Evolutionary conservation across 495 filamentous ascomycete genomes (phyloP).

Genomic region (Neurospora discreta): DNA sequence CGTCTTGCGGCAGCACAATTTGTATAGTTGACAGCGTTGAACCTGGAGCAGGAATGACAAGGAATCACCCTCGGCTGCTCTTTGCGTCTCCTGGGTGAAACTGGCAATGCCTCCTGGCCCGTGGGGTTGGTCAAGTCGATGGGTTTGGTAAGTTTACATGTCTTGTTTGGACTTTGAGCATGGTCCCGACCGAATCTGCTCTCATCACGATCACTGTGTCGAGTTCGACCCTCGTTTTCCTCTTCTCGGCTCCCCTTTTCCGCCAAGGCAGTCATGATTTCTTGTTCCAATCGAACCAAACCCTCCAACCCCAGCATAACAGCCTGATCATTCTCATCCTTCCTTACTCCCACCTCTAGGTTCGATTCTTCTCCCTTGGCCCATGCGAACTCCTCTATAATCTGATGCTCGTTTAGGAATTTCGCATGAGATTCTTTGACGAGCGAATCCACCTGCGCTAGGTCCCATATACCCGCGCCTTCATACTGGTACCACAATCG

Average conservation of each 20-base stretch:
- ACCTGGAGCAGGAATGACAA: neutral
- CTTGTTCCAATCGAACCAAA: neutral
- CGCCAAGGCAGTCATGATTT: neutral
- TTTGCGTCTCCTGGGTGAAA: neutral
- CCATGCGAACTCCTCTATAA: neutral
- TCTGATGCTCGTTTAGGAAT: neutral
- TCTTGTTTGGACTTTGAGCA: neutral
- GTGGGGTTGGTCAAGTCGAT: neutral
- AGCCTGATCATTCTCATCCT: neutral
- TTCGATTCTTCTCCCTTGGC: neutral
- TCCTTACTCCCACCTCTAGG: neutral
- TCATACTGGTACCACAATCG: neutral
- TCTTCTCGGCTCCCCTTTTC: neutral
- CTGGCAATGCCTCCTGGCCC: neutral
- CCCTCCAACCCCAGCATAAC: neutral
- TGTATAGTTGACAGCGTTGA: conserved; percentile 2
- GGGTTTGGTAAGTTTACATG: neutral
- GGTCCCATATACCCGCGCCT: neutral
- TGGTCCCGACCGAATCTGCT: neutral
- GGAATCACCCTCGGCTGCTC: neutral
- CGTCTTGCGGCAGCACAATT: neutral
- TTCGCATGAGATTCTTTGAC: neutral
- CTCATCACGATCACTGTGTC: neutral
- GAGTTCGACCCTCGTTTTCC: neutral
- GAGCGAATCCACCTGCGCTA: neutral